Evolutionary conservation across 208 protist genomes (phyloP), one percentile per base, ranked within the genome.

Genomic region (Leishmania tarentolae): DNA sequence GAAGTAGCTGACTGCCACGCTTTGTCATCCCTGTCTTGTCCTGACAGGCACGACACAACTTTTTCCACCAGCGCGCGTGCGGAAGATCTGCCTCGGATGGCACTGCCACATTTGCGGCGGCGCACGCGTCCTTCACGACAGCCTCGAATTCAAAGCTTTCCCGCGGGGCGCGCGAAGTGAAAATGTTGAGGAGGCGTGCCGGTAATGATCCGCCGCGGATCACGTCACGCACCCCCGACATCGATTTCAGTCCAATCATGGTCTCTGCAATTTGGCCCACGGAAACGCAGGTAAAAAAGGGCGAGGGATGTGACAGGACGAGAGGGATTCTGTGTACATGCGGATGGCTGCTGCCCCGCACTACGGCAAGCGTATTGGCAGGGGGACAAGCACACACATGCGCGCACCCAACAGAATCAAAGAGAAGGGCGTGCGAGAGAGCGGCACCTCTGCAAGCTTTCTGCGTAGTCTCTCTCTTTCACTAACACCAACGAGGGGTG

Each of bases 181-280:
- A 70, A 47, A 85, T 46, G 75, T 96, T 91, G 66, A 88, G 37
- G 63, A 91, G 52, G 42, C 87, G 91, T 50, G 80, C 57, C 0
- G 82, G 75, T 40, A 92, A 37, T 44, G 83, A 81, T 35, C 90
- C 89, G 68, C 88, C 86, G n/a, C 86, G 77, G 9, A 85, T 76
- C 24, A 97, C 46, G 76, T 96, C 91, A 37, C 93, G 92, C 81
- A 97, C 95, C 13, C 93, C 94, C n/a, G 93, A 94, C 91, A 97
- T 96, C 24, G 90, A 86, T 79, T 93, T 94, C 21, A 87, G 77
- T 24, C 88, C 86, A 24, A 94, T 44, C 90, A 97, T 95, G n/a
- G 13, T 76, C n/a, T 37, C 28, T n/a, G 28, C 44, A 11, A 13
- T 44, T 73, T 73, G 69, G 4, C 21, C 11, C 42, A 9, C 42